Percentiles rank a stretch among this genome's conserved stretches.
Conservation (phyloP, 768 basidiomycete genomes). For the Panus rudis region DNA sequence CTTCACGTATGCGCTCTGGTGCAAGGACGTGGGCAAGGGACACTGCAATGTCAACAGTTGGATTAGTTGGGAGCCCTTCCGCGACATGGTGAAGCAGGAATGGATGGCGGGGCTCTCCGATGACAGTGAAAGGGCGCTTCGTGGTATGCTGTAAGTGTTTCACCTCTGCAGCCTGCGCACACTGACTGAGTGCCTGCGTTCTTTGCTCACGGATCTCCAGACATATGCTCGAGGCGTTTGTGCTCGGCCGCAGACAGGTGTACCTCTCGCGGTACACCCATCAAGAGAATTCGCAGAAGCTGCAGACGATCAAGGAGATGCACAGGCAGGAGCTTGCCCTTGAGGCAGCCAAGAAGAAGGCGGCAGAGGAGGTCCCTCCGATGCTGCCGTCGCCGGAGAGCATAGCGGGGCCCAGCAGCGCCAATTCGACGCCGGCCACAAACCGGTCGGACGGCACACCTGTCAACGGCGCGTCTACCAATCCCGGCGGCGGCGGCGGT, state of each 20-base stretch:
- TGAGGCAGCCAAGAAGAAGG: conserved; percentile 10
- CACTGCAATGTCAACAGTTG: background rate
- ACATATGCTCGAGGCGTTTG: conserved; percentile 74
- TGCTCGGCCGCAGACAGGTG: conserved; percentile 46
- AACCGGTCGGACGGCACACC: conserved; percentile 53
- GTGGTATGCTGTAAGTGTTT: conserved; percentile 84
- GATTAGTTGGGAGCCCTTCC: conserved; percentile 1
- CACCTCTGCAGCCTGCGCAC: too few relatives aligned
- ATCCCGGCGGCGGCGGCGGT: conserved; percentile 17
- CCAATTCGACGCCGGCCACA: conserved; percentile 74
- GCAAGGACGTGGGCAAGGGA: conserved; percentile 47
- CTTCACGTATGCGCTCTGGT: conserved; percentile 82
- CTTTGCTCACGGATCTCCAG: conserved; percentile 36
- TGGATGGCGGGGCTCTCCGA: too few relatives aligned
- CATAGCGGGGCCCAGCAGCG: conserved; percentile 58
- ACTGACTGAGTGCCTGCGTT: too few relatives aligned
- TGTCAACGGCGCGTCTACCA: conserved; percentile 26
- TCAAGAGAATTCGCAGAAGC: conserved; percentile 11
- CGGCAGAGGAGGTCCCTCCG: conserved; percentile 32
- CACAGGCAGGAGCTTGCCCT: conserved; percentile 11
- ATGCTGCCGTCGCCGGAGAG: conserved; percentile 80
- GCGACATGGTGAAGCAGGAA: too few relatives aligned
- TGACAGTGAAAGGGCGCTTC: conserved; percentile 50
- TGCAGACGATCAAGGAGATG: conserved; percentile 6
- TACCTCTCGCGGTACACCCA: conserved; percentile 29